Evolutionary conservation across 345 rosid species (phyloP).

Genomic region (Brassica juncea): DNA sequence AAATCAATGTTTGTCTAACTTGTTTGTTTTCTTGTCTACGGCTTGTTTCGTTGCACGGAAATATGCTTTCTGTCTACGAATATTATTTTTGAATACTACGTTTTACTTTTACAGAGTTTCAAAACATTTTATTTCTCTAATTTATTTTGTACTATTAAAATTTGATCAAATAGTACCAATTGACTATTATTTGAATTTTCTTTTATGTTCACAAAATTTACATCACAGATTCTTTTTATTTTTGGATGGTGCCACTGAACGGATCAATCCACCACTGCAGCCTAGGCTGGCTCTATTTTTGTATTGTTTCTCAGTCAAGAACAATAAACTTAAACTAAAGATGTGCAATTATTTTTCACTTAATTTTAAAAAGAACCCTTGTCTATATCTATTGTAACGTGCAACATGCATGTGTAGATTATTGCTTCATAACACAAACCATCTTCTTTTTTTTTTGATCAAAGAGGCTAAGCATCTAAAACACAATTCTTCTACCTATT

Average conservation of each 20-base stretch:
- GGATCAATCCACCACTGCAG: not conserved
- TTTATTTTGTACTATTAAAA: not conserved
- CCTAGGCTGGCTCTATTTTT: constrained; percentile 11
- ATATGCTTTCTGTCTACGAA: constrained; percentile 31
- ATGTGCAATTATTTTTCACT: not conserved
- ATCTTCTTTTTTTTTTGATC: not conserved
- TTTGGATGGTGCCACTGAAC: not conserved
- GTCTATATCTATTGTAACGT: constrained; percentile 19
- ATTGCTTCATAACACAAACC: constrained; percentile 16
- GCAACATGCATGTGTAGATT: constrained; percentile 28
- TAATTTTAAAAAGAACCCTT: not conserved
- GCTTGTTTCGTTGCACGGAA: constrained; percentile 9
- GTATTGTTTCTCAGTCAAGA: not conserved
- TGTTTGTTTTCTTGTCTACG: constrained; percentile 34
- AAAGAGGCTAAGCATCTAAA: constrained; percentile 16
- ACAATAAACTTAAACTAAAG: not conserved
- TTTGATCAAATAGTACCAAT: not conserved
- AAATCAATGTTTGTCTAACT: constrained; percentile 25
- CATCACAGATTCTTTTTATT: not conserved
- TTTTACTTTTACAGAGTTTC: not conserved
- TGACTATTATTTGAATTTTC: not conserved
- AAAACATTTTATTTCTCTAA: not conserved
- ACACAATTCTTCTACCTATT: constrained; percentile 5
- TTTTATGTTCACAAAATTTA: not conserved
- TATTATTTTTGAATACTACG: not conserved